Percentiles rank a stretch among this genome's conserved stretches.
Conservation (phyloP, 2,329 filamentous ascomycete species). For the Nigrospora sphaerica region DNA sequence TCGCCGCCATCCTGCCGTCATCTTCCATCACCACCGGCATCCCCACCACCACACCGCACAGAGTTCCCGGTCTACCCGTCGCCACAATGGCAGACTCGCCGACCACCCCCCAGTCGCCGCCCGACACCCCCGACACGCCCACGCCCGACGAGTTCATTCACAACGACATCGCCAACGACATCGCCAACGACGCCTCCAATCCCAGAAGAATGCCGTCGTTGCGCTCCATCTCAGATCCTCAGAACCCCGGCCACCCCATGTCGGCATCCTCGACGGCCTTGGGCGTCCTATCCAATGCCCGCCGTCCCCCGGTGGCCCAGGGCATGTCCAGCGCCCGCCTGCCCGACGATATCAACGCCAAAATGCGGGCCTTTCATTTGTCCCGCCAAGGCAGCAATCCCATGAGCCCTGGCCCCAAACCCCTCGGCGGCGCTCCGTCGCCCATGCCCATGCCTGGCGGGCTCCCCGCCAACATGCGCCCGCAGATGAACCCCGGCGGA, state of each 20-base stretch:
- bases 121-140: slow-evolving; percentile 1
- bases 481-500: slow-evolving; percentile 16
- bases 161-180: neutral
- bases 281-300: slow-evolving; percentile 63
- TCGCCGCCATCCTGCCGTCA: no score
- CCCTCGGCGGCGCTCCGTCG: slow-evolving; percentile 22
- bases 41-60: no score
- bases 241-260: slow-evolving; percentile 47
- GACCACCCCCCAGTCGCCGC: neutral
- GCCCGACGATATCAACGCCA: slow-evolving; percentile 36
- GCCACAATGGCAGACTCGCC: slow-evolving; percentile 1
- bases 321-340: slow-evolving; percentile 33
- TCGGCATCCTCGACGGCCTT: slow-evolving; percentile 78
- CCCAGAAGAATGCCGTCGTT: slow-evolving; percentile 49
- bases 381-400: slow-evolving; percentile 34
- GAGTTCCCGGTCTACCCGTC: neutral
- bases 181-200: neutral
- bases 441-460: slow-evolving; percentile 18
- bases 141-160: neutral
- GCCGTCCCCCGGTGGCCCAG: slow-evolving; percentile 40
- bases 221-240: slow-evolving; percentile 53
- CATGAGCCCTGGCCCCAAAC: slow-evolving; percentile 17
- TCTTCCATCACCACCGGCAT: no score
- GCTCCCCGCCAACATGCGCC: slow-evolving; percentile 35
- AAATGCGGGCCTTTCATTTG: slow-evolving; percentile 38